Percentiles rank a stretch among this genome's conserved stretches.
phyloP scores from a whole-genome alignment of 805 yeast genomes.

The Ogataea glucozyma region DNA sequence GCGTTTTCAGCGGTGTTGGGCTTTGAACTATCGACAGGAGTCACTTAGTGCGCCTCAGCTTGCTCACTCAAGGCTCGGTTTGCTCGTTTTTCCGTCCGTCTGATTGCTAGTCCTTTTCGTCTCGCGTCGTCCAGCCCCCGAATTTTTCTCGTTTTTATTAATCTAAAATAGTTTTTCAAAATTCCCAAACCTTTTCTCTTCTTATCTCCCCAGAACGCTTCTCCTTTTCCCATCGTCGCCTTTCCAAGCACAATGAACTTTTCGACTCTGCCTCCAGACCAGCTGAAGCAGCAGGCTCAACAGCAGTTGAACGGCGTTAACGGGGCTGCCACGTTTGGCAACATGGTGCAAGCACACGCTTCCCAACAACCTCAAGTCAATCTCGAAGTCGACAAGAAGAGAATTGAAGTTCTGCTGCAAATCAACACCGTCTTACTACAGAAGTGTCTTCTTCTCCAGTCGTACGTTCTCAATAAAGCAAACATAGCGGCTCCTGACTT shows the following conservation, averaged over 20 bases:
- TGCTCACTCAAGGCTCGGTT: no score
- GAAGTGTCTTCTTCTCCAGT: constrained; percentile 34
- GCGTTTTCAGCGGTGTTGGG: no score
- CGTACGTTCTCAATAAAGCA: constrained; percentile 26
- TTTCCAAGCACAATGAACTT: constrained; percentile 1
- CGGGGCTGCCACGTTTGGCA: constrained; percentile 16
- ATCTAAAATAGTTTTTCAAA: no score
- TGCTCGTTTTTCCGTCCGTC: no score
- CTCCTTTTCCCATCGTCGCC: not conserved
- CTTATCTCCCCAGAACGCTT: not conserved
- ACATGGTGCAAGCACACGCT: constrained; percentile 30
- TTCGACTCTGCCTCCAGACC: constrained; percentile 4
- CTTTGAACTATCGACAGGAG: no score
- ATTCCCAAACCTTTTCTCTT: not conserved
- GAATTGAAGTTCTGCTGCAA: constrained; percentile 36
- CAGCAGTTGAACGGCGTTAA: constrained; percentile 11
- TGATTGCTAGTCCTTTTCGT: no score
- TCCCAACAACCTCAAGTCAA: constrained; percentile 32
- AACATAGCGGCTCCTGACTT: constrained; percentile 26
- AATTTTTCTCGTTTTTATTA: no score
- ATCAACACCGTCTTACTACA: constrained; percentile 37
- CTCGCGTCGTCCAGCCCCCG: no score
- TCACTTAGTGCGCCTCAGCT: no score
- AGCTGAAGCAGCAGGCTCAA: constrained; percentile 2
- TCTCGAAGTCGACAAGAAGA: constrained; percentile 34